A percentile compares a stretch with the other conserved stretches of the same genome.
These are phyloP conservation scores for Chaetomiaceae sp. DNA, from an alignment of 2,329 filamentous ascomycete species.

Conservation along the genomic window DNA sequence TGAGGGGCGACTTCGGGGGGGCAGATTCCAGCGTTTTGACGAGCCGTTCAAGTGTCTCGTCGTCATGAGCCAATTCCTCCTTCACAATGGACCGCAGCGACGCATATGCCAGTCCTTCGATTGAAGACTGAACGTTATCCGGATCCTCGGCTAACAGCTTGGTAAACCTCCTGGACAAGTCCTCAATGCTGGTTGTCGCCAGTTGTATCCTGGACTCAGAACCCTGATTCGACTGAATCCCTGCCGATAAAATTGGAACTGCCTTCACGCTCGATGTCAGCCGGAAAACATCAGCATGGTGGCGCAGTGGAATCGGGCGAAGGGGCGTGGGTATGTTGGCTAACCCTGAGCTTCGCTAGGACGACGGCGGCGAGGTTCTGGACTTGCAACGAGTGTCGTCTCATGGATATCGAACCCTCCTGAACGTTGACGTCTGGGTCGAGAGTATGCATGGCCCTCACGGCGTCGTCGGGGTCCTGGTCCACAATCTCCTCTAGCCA, in stretches of 20 bases:
- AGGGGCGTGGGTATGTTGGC: slow-evolving; percentile 27
- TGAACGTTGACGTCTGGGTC: slow-evolving; percentile 54
- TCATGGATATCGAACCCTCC: slow-evolving; percentile 53
- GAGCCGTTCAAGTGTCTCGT: slow-evolving; percentile 61
- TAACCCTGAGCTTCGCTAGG: slow-evolving; percentile 68
- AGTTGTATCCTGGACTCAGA: slow-evolving; percentile 41
- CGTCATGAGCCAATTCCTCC: slow-evolving; percentile 67
- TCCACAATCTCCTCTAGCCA: slow-evolving; percentile 84
- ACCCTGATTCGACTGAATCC: slow-evolving; percentile 29
- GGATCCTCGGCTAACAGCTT: slow-evolving; percentile 59
- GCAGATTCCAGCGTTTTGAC: slow-evolving; percentile 56
- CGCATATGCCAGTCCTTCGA: slow-evolving; percentile 89
- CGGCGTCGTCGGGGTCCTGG: slow-evolving; percentile 56
- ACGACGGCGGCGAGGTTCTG: slow-evolving; percentile 66
- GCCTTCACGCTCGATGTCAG: slow-evolving; percentile 49
- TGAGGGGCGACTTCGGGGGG: slow-evolving; percentile 59
- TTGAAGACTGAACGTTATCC: slow-evolving; percentile 59
- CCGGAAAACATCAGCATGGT: slow-evolving; percentile 35
- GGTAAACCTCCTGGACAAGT: slow-evolving; percentile 58
- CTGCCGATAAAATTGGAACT: slow-evolving; percentile 43
- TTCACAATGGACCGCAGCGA: slow-evolving; percentile 82
- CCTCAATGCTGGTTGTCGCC: slow-evolving; percentile 57
- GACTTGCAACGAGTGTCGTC: slow-evolving; percentile 55
- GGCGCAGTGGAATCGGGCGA: slow-evolving; percentile 11
- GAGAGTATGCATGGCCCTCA: slow-evolving; percentile 42